Base-by-base conservation (phyloP, 2,329 filamentous ascomycete species). In the Simplicillium aogashimaense region DNA sequence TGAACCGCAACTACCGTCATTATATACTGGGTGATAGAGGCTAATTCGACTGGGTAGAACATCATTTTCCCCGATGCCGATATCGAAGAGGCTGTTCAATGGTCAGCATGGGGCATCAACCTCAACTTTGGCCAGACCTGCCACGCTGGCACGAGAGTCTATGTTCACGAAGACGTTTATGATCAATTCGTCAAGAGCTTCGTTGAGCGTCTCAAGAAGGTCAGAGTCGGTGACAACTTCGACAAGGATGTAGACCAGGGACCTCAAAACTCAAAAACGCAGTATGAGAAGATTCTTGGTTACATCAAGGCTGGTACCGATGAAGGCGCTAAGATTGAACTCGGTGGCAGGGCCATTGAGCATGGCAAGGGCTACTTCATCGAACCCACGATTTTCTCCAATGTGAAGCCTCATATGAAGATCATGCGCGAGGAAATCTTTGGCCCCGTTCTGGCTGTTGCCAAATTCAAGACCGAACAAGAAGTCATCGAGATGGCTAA, bases 101-200 rank as follows among this genome's bases (percentile, higher is more conserved):
- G 81, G 81, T 81, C 82, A 64, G 84, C 85, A 65, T 74, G 74
- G 50, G 74, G 73, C 43, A 76, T 78, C 57, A 76, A 74, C 66
- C 76, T 58, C 58, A 77, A 77, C 66, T 72, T 76, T 59, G 74
- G 74, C 47, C 73, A 78, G 54, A 69, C 65, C 62, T 78, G 74
- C 67, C 86, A 81, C 54, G 84, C 84, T 46, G 83, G 83, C 43
- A 86, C 83, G 43, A 80, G 86, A 53, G 72, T 92, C 55, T 86
- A 86, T 65, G 85, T 92, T 30, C 83, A 92, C 59, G 84, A 89
- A 53, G 70, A 70, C 43, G 82, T 92, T 62, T 88, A 90, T 68
- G 85, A 90, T 67, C 80, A 86, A 66, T 92, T 92, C 61, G 62
- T 92, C 38, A 68, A 72, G 54, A 70, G 74, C 37, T 90, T 92